Conservation (phyloP, 1,284 basidiomycete species). For the Cystobasidiaceae sp. region DNA sequence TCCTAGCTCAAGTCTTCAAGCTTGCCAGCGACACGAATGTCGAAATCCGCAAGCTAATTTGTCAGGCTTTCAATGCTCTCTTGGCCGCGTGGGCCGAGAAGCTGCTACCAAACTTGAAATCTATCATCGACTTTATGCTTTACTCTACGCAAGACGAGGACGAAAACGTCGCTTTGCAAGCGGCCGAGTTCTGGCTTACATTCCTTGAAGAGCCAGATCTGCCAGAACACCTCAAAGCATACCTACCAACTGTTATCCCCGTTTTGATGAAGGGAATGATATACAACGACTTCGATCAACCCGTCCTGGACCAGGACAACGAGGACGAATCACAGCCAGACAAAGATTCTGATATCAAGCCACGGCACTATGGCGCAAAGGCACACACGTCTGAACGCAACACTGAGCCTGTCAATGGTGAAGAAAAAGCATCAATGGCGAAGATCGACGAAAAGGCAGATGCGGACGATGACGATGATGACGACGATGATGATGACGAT, state of each 20-base stretch:
- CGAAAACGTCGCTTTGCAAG: conserved; percentile 88
- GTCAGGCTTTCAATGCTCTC: conserved; percentile 88
- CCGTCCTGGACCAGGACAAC: conserved; percentile 81
- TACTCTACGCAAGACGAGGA: conserved; percentile 97
- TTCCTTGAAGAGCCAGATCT: conserved; percentile 93
- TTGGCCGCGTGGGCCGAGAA: conserved; percentile 90
- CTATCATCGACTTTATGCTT: conserved; percentile 97
- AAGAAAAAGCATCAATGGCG: conserved; percentile 37
- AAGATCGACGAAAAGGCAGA: conserved; percentile 43
- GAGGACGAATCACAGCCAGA: conserved; percentile 64
- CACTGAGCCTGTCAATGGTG: conserved; percentile 31
- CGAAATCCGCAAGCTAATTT: conserved; percentile 91
- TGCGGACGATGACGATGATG: conserved; percentile 65
- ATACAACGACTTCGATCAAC: conserved; percentile 92
- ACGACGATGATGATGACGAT: conserved; percentile 80
- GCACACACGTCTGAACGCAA: conserved; percentile 52
- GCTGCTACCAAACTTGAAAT: conserved; percentile 89
- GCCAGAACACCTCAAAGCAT: conserved; percentile 73
- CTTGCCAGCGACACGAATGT: conserved; percentile 87
- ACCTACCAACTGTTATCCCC: conserved; percentile 82
- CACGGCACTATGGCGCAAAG: conserved; percentile 80
- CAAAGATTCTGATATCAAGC: conserved; percentile 91
- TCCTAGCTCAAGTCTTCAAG: conserved; percentile 89
- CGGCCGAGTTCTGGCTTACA: conserved; percentile 99
- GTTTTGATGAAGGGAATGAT: conserved; percentile 94